A percentile compares a stretch with the other conserved stretches of the same genome.
phyloP scores from a whole-genome alignment of 306 rosid species.

The Fragaria vesca region DNA sequence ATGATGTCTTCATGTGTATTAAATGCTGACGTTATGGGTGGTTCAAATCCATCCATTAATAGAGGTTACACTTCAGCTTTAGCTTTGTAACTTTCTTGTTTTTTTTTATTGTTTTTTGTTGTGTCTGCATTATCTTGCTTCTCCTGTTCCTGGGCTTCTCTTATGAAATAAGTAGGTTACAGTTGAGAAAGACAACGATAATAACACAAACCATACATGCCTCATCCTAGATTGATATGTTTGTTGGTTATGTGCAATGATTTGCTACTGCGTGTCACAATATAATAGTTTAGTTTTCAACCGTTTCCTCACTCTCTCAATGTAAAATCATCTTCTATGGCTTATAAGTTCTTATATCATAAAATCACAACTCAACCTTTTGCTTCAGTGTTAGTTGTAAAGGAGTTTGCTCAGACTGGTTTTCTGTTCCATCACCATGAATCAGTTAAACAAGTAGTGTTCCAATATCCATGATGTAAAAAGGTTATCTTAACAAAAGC shows the following conservation, averaged over 20 bases:
- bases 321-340: neutral
- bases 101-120: neutral
- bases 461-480: neutral
- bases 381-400: neutral
- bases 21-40: neutral
- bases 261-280: neutral
- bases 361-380: neutral
- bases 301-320: neutral
- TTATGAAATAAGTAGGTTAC: neutral
- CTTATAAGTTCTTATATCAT: neutral
- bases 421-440: neutral
- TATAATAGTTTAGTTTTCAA: neutral
- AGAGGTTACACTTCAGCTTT: neutral
- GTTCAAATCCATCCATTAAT: neutral
- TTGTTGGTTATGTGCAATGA: neutral
- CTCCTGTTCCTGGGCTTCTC: neutral
- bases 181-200: neutral
- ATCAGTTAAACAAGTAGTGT: neutral
- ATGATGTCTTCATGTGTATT: neutral
- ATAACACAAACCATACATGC: neutral
- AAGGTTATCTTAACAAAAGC: neutral
- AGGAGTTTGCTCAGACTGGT: neutral
- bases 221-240: neutral
- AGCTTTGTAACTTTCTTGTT: neutral
- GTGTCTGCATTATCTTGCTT: slow-evolving; percentile 1